phyloP scores from a whole-genome alignment of 2,329 filamentous ascomycete genomes.

The Apiospora hydei region DNA sequence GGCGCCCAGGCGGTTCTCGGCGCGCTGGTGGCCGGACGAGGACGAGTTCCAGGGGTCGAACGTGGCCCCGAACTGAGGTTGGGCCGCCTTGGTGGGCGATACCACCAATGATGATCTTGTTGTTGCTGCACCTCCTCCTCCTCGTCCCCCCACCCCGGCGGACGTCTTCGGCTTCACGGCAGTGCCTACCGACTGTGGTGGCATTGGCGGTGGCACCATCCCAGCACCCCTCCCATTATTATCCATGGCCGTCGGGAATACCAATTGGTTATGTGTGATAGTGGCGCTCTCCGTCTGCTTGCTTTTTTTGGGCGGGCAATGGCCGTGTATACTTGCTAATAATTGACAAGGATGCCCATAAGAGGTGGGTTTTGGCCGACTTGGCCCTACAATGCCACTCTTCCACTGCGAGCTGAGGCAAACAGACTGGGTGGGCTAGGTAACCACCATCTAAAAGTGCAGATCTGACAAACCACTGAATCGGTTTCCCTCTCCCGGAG shows the following conservation, averaged over 20 bases:
- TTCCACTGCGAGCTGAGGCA: no score
- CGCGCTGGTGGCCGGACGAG: constrained; percentile 79
- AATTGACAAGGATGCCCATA: constrained; percentile 13
- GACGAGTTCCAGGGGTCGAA: constrained; percentile 79
- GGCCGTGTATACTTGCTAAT: constrained; percentile 2
- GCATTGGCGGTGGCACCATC: not conserved
- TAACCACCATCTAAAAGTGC: constrained; percentile 1
- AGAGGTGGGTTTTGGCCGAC: not conserved
- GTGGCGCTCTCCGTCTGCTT: not conserved
- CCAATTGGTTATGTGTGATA: constrained; percentile 3
- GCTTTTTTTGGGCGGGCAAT: constrained; percentile 9
- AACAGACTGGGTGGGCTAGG: no score
- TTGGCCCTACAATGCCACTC: not conserved
- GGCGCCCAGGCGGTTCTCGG: constrained; percentile 68
- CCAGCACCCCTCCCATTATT: not conserved
- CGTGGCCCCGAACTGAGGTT: constrained; percentile 50
- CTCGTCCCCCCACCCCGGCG: not conserved
- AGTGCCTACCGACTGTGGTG: not conserved
- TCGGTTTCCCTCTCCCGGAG: not conserved
- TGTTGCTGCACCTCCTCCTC: not conserved
- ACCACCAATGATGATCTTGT: not conserved
- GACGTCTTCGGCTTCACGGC: not conserved
- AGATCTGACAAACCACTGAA: not conserved
- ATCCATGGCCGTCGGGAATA: not conserved
- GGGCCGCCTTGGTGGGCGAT: constrained; percentile 42